These are phyloP conservation scores for Croton laevigatus DNA, from an alignment of 441 rosid genomes.

Conservation along the genomic window DNA sequence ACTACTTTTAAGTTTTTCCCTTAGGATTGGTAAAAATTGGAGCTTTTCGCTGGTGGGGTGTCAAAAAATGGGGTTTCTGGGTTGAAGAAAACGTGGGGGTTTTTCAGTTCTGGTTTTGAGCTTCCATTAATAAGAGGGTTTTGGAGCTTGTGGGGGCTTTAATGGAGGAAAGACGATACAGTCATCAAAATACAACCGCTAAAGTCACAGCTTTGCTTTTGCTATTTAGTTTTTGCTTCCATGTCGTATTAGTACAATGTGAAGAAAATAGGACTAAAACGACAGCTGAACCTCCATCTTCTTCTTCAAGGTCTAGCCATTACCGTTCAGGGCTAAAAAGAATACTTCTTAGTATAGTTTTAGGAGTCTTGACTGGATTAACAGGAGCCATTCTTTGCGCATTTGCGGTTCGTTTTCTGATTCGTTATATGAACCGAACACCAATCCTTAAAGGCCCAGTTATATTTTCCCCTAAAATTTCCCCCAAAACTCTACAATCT, in stretches of 20 bases:
- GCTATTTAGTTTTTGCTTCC: slow-evolving; percentile 40
- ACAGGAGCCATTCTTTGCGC: slow-evolving; percentile 56
- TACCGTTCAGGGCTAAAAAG: slow-evolving; percentile 52
- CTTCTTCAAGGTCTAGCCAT: slow-evolving; percentile 35
- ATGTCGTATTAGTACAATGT: slow-evolving; percentile 38
- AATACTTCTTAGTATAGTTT: slow-evolving; percentile 53
- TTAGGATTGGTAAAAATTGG: background rate
- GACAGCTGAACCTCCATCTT: slow-evolving; percentile 35
- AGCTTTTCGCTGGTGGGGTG: slow-evolving; percentile 6
- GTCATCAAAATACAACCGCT: slow-evolving; percentile 20
- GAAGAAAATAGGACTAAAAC: slow-evolving; percentile 34
- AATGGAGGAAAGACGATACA: slow-evolving; percentile 46
- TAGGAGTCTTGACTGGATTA: slow-evolving; percentile 71
- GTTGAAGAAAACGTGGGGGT: background rate
- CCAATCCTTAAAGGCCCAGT: slow-evolving; percentile 95
- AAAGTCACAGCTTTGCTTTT: slow-evolving; percentile 35
- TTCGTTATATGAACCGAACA: slow-evolving; percentile 61
- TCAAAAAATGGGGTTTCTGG: background rate
- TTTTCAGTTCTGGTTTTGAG: slow-evolving; percentile 10
- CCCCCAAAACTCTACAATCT: slow-evolving; percentile 64
- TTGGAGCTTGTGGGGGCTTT: background rate
- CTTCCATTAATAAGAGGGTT: slow-evolving; percentile 13
- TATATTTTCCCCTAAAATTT: slow-evolving; percentile 71
- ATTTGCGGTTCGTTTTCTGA: slow-evolving; percentile 46
- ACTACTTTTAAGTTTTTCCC: background rate